Evolutionary conservation across 2,329 filamentous ascomycete genomes (phyloP).

Genomic region (Fusarium sp.): DNA sequence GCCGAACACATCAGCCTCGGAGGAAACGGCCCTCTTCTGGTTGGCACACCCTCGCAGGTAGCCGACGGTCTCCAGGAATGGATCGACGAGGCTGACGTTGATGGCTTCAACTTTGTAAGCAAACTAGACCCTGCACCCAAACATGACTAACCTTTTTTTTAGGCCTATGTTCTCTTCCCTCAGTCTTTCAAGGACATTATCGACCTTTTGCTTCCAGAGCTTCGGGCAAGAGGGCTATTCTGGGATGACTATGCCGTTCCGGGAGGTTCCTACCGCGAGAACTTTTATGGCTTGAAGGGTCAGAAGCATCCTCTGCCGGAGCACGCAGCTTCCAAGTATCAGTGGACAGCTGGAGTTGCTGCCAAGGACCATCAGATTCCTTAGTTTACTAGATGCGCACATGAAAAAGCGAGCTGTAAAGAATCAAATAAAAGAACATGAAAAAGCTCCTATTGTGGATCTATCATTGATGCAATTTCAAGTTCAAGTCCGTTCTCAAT

Average conservation of each 20-base stretch:
- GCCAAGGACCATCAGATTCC: slow-evolving; percentile 39
- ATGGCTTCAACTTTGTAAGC: slow-evolving; percentile 80
- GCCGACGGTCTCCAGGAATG: slow-evolving; percentile 76
- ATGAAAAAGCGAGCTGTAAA: no score
- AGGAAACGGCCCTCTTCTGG: slow-evolving; percentile 72
- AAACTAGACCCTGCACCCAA: rapidly evolving
- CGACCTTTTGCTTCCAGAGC: slow-evolving; percentile 73
- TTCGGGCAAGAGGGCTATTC: slow-evolving; percentile 69
- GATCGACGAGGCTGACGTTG: slow-evolving; percentile 76
- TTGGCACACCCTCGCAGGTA: slow-evolving; percentile 74
- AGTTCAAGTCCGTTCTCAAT: neutral
- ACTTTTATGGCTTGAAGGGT: slow-evolving; percentile 65
- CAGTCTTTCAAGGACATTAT: slow-evolving; percentile 76
- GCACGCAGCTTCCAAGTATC: slow-evolving; percentile 64
- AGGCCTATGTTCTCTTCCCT: slow-evolving; percentile 75
- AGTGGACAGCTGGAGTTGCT: slow-evolving; percentile 48
- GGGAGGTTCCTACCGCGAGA: slow-evolving; percentile 71
- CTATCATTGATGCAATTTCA: neutral
- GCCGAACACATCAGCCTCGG: slow-evolving; percentile 76
- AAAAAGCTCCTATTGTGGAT: no score
- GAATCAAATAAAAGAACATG: neutral
- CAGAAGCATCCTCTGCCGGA: slow-evolving; percentile 62
- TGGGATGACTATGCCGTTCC: slow-evolving; percentile 66
- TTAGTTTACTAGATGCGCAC: no score
- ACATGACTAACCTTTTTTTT: neutral